Evolutionary conservation across 2,329 filamentous ascomycete genomes (phyloP).

Genomic region (Cladophialophora immunda): DNA sequence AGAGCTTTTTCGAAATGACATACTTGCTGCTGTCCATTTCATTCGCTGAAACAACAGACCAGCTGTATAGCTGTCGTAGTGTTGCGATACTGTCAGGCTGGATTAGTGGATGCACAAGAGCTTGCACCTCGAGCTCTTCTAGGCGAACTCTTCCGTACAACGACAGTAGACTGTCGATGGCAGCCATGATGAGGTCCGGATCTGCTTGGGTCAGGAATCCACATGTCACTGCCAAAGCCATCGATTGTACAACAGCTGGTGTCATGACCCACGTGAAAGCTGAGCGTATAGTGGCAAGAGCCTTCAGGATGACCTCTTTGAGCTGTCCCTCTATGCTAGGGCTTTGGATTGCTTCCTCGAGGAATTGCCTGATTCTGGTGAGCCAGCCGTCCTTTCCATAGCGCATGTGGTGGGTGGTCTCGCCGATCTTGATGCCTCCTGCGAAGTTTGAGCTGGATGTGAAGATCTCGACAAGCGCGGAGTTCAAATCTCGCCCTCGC

Average conservation of each 20-base stretch:
- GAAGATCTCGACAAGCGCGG: slow-evolving; percentile 92
- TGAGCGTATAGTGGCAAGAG: slow-evolving; percentile 78
- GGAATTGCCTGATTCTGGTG: slow-evolving; percentile 74
- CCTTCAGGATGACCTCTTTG: slow-evolving; percentile 76
- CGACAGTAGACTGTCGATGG: slow-evolving; percentile 83
- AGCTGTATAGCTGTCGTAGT: slow-evolving; percentile 77
- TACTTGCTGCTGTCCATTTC: slow-evolving; percentile 93
- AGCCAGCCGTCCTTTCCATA: slow-evolving; percentile 89
- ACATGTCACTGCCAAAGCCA: slow-evolving; percentile 75
- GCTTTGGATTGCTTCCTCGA: slow-evolving; percentile 75
- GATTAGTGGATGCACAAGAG: slow-evolving; percentile 82
- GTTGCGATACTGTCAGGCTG: slow-evolving; percentile 74
- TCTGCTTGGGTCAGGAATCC: slow-evolving; percentile 74
- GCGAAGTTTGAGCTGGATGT: slow-evolving; percentile 78
- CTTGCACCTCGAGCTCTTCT: slow-evolving; percentile 78
- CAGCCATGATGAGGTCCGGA: slow-evolving; percentile 77
- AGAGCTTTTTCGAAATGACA: slow-evolving; percentile 89
- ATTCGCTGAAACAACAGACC: slow-evolving; percentile 79
- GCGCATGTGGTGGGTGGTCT: slow-evolving; percentile 73
- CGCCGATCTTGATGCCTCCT: slow-evolving; percentile 76
- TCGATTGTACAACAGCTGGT: slow-evolving; percentile 76
- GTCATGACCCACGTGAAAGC: slow-evolving; percentile 88
- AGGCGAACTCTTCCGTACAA: slow-evolving; percentile 80
- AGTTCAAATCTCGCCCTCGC: slow-evolving; percentile 83
- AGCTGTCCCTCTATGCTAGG: slow-evolving; percentile 67